Percentiles rank a stretch among this genome's conserved stretches.
Conservation (phyloP, 805 yeast genomes). For the Saccharomycopsis oosterbeekiorum region DNA sequence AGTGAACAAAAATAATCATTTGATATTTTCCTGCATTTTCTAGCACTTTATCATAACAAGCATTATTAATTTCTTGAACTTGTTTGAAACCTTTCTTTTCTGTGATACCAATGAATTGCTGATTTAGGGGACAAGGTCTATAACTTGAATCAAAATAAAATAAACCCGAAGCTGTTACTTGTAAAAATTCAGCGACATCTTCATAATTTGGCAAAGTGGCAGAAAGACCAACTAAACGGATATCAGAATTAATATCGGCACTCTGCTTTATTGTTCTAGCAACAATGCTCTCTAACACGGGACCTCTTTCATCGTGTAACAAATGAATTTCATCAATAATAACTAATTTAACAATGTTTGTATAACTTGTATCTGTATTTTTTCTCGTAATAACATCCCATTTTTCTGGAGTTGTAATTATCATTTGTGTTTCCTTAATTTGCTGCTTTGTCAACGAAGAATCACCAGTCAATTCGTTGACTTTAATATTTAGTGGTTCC, state of each 20-base stretch:
- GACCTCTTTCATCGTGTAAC: constrained; percentile 91
- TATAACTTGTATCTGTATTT: constrained; percentile 53
- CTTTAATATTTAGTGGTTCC: constrained; percentile 52
- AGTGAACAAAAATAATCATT: constrained; percentile 84
- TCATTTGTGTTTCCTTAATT: constrained; percentile 64
- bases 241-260: constrained; percentile 36
- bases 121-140: constrained; percentile 89
- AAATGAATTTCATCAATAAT: constrained; percentile 91
- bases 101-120: constrained; percentile 79
- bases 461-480: constrained; percentile 88
- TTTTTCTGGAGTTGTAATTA: constrained; percentile 93
- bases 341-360: constrained; percentile 54
- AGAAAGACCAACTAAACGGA: constrained; percentile 32
- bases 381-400: constrained; percentile 96
- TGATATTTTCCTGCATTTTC: constrained; percentile 64
- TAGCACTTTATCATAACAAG: constrained; percentile 70
- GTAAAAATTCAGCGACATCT: constrained; percentile 77
- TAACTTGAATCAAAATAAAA: constrained; percentile 76
- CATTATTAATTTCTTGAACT: constrained; percentile 77
- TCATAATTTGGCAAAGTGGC: constrained; percentile 19
- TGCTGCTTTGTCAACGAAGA: constrained; percentile 66
- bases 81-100: constrained; percentile 73
- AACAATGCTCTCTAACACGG: constrained; percentile 82
- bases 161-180: constrained; percentile 54
- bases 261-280: constrained; percentile 53